phyloP scores from a whole-genome alignment of 371 early-diverging fungal species.

The Actinomucor elegans region DNA sequence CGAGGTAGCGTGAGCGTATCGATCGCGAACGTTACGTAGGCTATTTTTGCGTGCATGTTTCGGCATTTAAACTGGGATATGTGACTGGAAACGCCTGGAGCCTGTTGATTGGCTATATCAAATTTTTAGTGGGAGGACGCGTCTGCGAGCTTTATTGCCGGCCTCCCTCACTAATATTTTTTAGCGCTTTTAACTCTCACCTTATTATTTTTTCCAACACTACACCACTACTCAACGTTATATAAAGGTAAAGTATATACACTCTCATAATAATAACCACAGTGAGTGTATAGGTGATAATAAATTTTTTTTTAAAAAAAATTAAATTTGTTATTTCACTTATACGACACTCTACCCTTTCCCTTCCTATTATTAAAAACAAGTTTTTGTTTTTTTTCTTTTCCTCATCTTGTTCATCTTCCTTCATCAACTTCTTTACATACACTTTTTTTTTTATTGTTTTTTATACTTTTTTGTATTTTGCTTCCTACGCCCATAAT shows the following conservation, averaged over 20 bases:
- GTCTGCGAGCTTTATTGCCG: too few relatives aligned
- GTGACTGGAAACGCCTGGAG: too few relatives aligned
- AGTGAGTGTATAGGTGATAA: conserved; percentile 1
- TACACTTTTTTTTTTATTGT: not conserved
- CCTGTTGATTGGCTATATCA: too few relatives aligned
- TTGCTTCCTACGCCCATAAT: too few relatives aligned
- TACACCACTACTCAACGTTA: not conserved
- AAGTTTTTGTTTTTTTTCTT: too few relatives aligned
- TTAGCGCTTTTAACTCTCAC: not conserved
- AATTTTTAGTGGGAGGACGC: too few relatives aligned
- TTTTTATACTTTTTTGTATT: too few relatives aligned
- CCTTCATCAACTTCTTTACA: not conserved
- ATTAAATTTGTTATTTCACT: not conserved
- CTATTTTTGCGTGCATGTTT: too few relatives aligned
- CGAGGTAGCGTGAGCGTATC: too few relatives aligned
- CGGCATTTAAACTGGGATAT: too few relatives aligned
- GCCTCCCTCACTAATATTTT: conserved; percentile 3
- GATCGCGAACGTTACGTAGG: too few relatives aligned
- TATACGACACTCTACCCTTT: not conserved
- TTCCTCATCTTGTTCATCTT: not conserved
- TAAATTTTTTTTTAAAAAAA: not conserved
- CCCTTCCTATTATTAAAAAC: too few relatives aligned
- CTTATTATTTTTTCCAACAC: conserved; percentile 1
- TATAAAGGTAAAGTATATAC: not conserved
- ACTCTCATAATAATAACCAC: not conserved